Evolutionary conservation across 164 flowering plant genomes (phyloP).

Genomic region (Sedum album): DNA sequence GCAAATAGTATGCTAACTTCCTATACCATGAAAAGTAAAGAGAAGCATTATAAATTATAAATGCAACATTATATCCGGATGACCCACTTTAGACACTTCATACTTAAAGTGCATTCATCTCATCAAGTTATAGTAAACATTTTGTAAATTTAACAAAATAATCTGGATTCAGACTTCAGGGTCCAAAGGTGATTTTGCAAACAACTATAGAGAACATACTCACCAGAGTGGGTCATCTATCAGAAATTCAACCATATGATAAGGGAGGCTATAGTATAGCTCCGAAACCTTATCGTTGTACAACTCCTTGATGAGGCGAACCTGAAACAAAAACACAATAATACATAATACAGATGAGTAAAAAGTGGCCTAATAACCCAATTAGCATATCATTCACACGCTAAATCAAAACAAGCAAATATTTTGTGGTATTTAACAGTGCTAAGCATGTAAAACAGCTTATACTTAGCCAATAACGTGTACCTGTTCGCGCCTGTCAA

Average conservation of each 20-base stretch:
- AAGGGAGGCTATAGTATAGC: constrained; percentile 84
- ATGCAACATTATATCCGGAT: background rate
- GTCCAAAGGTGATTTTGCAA: background rate
- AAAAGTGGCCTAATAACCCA: background rate
- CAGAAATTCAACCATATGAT: constrained; percentile 71
- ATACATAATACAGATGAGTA: constrained; percentile 2
- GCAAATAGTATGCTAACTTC: background rate
- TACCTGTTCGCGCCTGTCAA: constrained; percentile 98
- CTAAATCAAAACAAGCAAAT: background rate
- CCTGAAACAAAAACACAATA: constrained; percentile 30
- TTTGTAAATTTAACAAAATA: background rate
- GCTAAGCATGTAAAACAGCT: background rate
- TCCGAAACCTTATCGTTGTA: constrained; percentile 81
- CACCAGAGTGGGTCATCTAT: constrained; percentile 71
- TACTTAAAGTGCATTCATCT: background rate
- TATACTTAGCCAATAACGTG: background rate
- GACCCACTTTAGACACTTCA: background rate
- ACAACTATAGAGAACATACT: constrained; percentile 14
- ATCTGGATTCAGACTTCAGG: background rate
- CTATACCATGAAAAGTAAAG: background rate
- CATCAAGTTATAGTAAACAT: background rate
- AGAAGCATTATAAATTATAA: background rate
- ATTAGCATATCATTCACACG: background rate
- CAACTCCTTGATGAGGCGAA: constrained; percentile 78
- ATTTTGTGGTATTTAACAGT: background rate